phyloP scores from a whole-genome alignment of 495 filamentous ascomycete species.

The Tuber brumale region DNA sequence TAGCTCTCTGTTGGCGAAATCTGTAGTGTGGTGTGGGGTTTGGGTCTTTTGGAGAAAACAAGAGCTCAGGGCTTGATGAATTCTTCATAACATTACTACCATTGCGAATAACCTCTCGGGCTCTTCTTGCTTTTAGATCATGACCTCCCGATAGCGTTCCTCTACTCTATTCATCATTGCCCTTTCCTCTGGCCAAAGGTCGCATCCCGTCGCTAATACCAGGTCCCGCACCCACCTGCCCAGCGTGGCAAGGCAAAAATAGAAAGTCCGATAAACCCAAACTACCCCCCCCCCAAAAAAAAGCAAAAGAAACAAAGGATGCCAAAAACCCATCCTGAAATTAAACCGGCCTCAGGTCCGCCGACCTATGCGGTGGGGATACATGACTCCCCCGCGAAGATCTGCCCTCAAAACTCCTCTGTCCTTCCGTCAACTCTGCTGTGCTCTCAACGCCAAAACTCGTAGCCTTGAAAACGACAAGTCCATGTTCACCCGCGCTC shows the following conservation, averaged over 20 bases:
- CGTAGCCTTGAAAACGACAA: conserved; percentile 19
- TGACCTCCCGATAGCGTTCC: background rate
- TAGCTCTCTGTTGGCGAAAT: background rate
- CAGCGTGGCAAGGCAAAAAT: background rate
- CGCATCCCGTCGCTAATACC: background rate
- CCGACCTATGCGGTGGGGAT: background rate
- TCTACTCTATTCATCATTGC: background rate
- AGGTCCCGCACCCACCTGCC: background rate
- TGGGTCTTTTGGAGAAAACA: background rate
- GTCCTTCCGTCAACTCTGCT: conserved; percentile 6
- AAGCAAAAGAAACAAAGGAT: background rate
- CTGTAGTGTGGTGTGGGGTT: background rate
- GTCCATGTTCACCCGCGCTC: conserved; percentile 3
- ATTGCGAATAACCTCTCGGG: background rate
- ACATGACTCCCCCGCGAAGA: background rate
- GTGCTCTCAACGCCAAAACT: conserved; percentile 15
- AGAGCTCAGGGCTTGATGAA: background rate
- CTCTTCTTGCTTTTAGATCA: background rate
- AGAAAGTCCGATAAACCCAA: background rate
- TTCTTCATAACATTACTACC: background rate
- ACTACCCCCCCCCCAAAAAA: background rate
- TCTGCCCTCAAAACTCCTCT: background rate
- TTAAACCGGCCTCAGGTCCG: background rate
- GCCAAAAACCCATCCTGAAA: background rate
- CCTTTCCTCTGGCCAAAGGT: background rate